Conservation (phyloP, 2,329 filamentous ascomycete genomes). For the Nakataea oryzae region DNA sequence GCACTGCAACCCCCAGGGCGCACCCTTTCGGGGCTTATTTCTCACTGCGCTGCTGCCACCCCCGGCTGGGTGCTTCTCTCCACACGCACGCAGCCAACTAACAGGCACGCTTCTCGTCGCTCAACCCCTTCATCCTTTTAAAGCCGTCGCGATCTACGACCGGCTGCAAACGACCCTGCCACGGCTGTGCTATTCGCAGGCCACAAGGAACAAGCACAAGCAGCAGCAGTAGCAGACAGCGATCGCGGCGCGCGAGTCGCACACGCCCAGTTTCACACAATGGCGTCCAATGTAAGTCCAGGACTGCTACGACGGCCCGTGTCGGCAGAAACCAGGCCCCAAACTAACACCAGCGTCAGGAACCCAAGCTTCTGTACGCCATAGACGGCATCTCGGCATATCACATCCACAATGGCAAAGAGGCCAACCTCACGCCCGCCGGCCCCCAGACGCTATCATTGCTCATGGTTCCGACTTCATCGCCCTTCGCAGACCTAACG, state of each 20-base stretch:
- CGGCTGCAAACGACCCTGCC: neutral
- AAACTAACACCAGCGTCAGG: constrained; percentile 22
- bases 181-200: neutral
- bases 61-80: neutral
- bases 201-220: neutral
- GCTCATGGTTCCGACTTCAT: constrained; percentile 89
- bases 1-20: neutral
- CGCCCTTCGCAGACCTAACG: constrained; percentile 49
- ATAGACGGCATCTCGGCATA: constrained; percentile 84
- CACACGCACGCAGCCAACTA: neutral
- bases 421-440: constrained; percentile 70
- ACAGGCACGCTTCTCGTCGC: neutral
- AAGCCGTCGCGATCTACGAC: neutral
- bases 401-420: constrained; percentile 80
- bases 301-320: neutral
- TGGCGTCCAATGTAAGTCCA: neutral
- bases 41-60: too few relatives aligned
- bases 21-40: too few relatives aligned
- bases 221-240: neutral
- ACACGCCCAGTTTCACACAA: neutral
- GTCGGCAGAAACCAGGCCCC: neutral
- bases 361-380: constrained; percentile 57
- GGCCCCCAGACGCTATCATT: constrained; percentile 87
- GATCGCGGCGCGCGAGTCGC: neutral
- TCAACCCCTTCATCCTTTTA: neutral